Evolutionary conservation across 2,329 filamentous ascomycete genomes (phyloP), one percentile per base, ranked within the genome.

Genomic region (Metarhizium anisopliae): DNA sequence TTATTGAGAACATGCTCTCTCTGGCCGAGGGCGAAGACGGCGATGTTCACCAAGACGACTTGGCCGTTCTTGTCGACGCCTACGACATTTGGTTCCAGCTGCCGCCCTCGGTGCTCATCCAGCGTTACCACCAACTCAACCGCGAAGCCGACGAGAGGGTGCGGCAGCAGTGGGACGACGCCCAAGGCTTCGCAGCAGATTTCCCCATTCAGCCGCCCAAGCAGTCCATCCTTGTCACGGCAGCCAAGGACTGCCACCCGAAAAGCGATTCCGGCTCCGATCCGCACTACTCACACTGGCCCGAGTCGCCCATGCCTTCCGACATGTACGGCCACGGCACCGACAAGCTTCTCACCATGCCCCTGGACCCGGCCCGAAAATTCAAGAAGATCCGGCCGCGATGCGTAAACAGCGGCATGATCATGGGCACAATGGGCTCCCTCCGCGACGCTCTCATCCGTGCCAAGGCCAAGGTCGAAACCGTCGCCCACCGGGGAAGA

Each of bases 71-170:
- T n/a, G 67, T 73, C 2, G 71, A 73, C 29, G 67, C 70, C 0
- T 68, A 73, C 57, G 69, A 73, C 47, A 60, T 70, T 42, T 73
- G 70, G 70, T 73, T 73, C 47, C 71, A 73, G 52, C 64, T 73
- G 0, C 70, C 70, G 13, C 68, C 70, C 0, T 68, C 68, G 5
- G 69, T 71, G 1, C 64, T 73, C 2, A 64, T 73, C 5, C 56
- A 69, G 43, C 66, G 71, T 7, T 73, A 67, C 54, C 70, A 71
- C 52, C 61, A 62, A 14, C 59, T 72, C 29, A 72, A 72, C 56
- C 59, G 58, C 5, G 65, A 70, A 43, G 70, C 70, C 13, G 63
- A 72, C 51, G 62, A 61, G 3, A 64, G 70, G 7, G 40, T 62
- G 2, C 61, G 55, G 2, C 53, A 57, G 2, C 53, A 65, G 4